Base-by-base conservation (phyloP, 139 green algal species). In the Chlorella vulgaris region DNA sequence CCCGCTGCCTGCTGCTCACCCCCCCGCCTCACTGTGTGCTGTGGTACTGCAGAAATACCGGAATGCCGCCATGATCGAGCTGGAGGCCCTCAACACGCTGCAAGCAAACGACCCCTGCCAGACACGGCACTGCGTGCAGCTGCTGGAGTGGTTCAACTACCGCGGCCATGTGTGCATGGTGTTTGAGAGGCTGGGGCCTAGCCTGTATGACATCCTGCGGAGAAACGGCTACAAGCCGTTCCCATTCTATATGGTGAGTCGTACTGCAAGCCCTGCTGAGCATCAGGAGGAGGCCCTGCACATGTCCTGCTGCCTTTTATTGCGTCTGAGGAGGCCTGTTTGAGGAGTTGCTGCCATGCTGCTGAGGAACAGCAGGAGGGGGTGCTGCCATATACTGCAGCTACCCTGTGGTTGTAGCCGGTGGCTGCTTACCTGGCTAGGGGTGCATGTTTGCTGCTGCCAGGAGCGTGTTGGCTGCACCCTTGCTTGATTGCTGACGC, bases 101-200 rank as follows among this genome's bases (percentile, higher is more conserved):
- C 90, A 93, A 73, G 74, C 73, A 19, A 96, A 98, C 74, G 94
- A 97, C 74, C 88, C 91, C 7, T 35, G 69, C 4, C 61, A 74
- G 29, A 55, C 33, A 10, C 55, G 85, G 31, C 85, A 96, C 83
- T 98, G 94, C 77, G 93, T 99, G 2, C 79, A 84, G 29, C 82
- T 99, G 40, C 88, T 89, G 28, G 91, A 96, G 70, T 99, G 96
- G 95, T 99, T 99, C 82, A 90, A 98, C 81, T 99, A 99, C 90
- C 84, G 94, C 42, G 93, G 94, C 0, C 97, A 99, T 82, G 92
- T 99, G 3, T 99, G 96, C 91, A 98, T 99, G 94, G 97, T 99
- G 66, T 99, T 99, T 88, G 94, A 99, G 85, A 93, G 92, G 83
- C 89, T 99, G 77, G 97, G 97, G 0, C 92, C 92, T 51, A 96